Percentiles rank a stretch among this genome's conserved stretches.
Evolutionary conservation across 768 basidiomycete species (phyloP).

Genomic region (Lactarius hatsudake): DNA sequence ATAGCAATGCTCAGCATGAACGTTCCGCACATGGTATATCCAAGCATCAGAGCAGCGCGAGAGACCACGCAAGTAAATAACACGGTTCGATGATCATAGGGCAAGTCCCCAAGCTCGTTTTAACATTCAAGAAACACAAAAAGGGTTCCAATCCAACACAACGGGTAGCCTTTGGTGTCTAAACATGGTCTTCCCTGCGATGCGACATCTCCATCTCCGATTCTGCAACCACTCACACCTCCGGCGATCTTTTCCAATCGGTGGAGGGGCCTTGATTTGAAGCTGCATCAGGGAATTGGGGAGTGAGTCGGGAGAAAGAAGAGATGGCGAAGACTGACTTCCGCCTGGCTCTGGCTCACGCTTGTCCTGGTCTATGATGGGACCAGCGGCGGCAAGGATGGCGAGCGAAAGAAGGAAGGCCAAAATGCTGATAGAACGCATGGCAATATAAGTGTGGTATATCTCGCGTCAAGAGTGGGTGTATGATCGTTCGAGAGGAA

Average conservation of each 20-base stretch:
- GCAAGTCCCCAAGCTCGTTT: not conserved
- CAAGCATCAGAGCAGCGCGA: no score
- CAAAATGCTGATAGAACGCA: not conserved
- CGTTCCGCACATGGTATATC: no score
- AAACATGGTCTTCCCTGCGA: not conserved
- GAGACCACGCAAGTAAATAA: not conserved
- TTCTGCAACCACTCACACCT: not conserved
- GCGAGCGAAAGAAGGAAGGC: not conserved
- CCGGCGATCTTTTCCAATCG: not conserved
- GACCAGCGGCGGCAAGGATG: not conserved
- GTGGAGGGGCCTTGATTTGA: fast-evolving
- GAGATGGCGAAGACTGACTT: not conserved
- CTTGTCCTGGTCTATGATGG: not conserved
- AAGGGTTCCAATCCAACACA: not conserved
- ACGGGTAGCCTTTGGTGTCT: not conserved
- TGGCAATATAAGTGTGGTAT: not conserved
- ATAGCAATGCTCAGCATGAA: no score
- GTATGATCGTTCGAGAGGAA: not conserved
- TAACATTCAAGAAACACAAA: not conserved
- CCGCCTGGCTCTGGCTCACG: not conserved
- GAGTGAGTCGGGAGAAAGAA: not conserved
- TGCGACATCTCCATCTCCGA: not conserved
- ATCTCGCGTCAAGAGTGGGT: not conserved
- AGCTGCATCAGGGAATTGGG: not conserved
- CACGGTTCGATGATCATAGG: not conserved